phyloP scores from a whole-genome alignment of 2,329 filamentous ascomycete species.

The Ceratocystiopsis brevicomis region DNA sequence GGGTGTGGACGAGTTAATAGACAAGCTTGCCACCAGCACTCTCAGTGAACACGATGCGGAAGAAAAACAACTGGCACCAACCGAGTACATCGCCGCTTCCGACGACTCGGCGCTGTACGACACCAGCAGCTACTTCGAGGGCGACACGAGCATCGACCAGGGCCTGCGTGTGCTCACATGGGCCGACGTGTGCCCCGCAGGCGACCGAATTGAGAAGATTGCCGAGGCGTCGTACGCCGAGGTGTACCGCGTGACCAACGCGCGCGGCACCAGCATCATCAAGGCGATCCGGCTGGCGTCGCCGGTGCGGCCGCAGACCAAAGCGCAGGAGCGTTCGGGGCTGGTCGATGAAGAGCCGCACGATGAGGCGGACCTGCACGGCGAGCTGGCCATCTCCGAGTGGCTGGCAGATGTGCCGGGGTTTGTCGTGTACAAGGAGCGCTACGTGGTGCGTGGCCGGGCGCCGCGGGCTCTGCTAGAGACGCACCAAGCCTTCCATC shows the following conservation, averaged over 20 bases:
- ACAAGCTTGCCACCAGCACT: too few species aligned
- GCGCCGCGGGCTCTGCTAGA: slow-evolving; percentile 33
- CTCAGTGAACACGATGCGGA: not conserved
- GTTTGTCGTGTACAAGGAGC: slow-evolving; percentile 47
- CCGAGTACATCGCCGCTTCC: too few species aligned
- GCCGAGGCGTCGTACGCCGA: slow-evolving; percentile 49
- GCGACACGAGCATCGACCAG: slow-evolving; percentile 5
- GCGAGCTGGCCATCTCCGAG: slow-evolving; percentile 44
- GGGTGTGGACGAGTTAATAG: too few species aligned
- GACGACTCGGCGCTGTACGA: slow-evolving; percentile 5
- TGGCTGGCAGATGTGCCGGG: slow-evolving; percentile 44
- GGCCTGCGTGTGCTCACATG: slow-evolving; percentile 30
- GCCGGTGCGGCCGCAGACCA: slow-evolving; percentile 38
- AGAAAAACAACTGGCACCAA: not conserved
- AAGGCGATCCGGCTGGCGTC: slow-evolving; percentile 43
- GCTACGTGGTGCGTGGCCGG: slow-evolving; percentile 39
- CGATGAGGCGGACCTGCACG: slow-evolving; percentile 31
- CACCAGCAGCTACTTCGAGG: slow-evolving; percentile 1
- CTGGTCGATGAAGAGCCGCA: slow-evolving; percentile 42
- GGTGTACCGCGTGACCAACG: slow-evolving; percentile 43
- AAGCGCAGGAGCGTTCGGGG: slow-evolving; percentile 31
- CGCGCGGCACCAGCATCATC: slow-evolving; percentile 42
- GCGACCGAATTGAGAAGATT: slow-evolving; percentile 39
- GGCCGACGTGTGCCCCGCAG: slow-evolving; percentile 36
- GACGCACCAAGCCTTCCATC: slow-evolving; percentile 40